Evolutionary conservation across 2,329 filamentous ascomycete genomes (phyloP).

Genomic region (Neonectria sp.): DNA sequence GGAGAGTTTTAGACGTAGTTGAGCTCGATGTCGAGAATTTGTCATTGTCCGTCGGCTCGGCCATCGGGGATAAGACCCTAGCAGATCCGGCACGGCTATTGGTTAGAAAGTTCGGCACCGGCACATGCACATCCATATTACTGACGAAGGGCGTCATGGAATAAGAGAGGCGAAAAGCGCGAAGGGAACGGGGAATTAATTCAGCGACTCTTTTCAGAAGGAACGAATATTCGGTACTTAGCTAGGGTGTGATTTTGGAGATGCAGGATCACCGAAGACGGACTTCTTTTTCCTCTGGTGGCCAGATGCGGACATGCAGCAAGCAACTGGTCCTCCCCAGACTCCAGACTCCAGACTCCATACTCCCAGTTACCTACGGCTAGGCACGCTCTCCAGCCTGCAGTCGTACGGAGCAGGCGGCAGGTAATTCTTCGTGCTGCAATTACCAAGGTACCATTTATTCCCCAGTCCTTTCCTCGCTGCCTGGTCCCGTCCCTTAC

Average conservation of each 20-base stretch:
- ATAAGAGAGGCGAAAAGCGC: not conserved
- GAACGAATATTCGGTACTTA: not conserved
- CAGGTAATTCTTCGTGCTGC: not conserved
- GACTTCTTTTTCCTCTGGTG: not conserved
- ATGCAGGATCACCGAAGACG: not conserved
- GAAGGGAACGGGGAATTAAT: constrained; percentile 21
- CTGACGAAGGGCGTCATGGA: constrained; percentile 30
- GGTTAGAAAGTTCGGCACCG: constrained; percentile 43
- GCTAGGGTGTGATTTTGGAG: not conserved
- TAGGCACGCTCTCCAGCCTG: too few species aligned
- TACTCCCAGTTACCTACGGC: not conserved
- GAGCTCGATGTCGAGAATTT: constrained; percentile 51
- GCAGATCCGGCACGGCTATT: constrained; percentile 48
- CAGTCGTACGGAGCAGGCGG: too few species aligned
- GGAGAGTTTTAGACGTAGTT: constrained; percentile 43
- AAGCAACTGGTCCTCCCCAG: not conserved
- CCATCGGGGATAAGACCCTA: constrained; percentile 53
- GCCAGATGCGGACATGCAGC: not conserved
- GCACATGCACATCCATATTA: constrained; percentile 32
- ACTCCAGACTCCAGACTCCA: not conserved
- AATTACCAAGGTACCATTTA: not conserved
- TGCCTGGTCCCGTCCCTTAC: not conserved
- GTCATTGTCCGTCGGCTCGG: constrained; percentile 55
- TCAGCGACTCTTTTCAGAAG: constrained; percentile 11
- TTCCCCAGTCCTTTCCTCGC: not conserved